A percentile compares a stretch with the other conserved stretches of the same genome.
phyloP scores from a whole-genome alignment of 768 basidiomycete species.

The Boletus vinaceobasis region DNA sequence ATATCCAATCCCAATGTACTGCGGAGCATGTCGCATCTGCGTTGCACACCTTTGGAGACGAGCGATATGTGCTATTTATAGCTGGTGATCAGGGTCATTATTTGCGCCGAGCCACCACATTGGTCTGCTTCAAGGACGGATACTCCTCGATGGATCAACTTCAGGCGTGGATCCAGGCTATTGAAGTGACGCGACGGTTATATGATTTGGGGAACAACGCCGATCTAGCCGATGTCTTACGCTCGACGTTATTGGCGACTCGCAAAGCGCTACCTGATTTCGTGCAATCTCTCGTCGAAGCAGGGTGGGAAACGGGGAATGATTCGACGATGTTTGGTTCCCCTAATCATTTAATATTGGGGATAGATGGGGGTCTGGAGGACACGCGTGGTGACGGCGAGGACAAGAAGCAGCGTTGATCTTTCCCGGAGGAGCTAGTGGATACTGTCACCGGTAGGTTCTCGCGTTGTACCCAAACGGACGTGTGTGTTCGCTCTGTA shows the following conservation, averaged over 20 bases:
- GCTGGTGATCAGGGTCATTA: not conserved
- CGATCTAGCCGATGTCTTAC: slow-evolving; percentile 6
- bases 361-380: not conserved
- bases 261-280: slow-evolving; percentile 17
- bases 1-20: slow-evolving; percentile 7
- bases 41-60: slow-evolving; percentile 39
- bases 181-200: slow-evolving; percentile 16
- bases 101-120: slow-evolving; percentile 19
- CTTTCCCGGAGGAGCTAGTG: not conserved
- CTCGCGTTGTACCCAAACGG: not conserved
- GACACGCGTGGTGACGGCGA: slow-evolving; percentile 1
- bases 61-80: slow-evolving; percentile 57
- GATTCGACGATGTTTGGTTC: slow-evolving; percentile 33
- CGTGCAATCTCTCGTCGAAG: slow-evolving; percentile 15
- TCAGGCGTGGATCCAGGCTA: slow-evolving; percentile 47
- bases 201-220: not conserved
- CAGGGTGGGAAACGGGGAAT: slow-evolving; percentile 38
- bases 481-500: not conserved
- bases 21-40: slow-evolving; percentile 23
- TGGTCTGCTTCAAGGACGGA: slow-evolving; percentile 51
- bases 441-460: not conserved
- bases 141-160: slow-evolving; percentile 48
- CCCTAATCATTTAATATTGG: slow-evolving; percentile 22
- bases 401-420: slow-evolving; percentile 21
- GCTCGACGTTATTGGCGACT: slow-evolving; percentile 10